phyloP scores from a whole-genome alignment of 306 rosid genomes.

The Canavalia gladiata region DNA sequence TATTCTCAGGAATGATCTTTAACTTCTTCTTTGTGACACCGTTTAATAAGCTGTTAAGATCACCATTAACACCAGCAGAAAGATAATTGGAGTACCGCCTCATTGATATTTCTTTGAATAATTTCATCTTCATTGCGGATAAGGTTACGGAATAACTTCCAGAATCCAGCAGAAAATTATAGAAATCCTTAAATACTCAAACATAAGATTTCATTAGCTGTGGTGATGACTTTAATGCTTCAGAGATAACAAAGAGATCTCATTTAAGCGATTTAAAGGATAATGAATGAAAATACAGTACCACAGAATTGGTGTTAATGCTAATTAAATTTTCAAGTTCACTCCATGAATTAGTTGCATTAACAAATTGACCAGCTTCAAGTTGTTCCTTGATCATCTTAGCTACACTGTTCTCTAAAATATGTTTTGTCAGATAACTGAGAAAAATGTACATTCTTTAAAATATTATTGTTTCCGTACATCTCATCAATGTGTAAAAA shows the following conservation, averaged over 20 bases:
- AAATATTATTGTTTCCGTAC: background rate
- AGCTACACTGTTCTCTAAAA: background rate
- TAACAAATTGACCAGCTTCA: conserved; percentile 17
- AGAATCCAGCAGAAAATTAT: conserved; percentile 22
- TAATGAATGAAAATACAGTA: background rate
- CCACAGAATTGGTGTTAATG: conserved; percentile 8
- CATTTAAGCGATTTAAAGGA: background rate
- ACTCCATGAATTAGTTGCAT: conserved; percentile 2
- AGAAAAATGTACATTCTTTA: background rate
- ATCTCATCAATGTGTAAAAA: background rate
- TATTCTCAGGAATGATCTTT: background rate
- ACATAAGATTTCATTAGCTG: background rate
- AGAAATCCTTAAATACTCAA: conserved; percentile 5
- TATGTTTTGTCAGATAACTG: background rate
- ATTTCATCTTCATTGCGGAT: background rate
- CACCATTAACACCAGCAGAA: background rate
- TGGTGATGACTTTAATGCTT: background rate
- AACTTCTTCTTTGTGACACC: conserved; percentile 11
- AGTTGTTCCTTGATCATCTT: conserved; percentile 12
- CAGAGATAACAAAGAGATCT: background rate
- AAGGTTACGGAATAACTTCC: background rate
- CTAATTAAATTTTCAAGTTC: conserved; percentile 13
- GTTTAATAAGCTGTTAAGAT: conserved; percentile 2
- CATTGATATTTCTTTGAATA: conserved; percentile 6
- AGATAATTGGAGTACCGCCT: conserved; percentile 17